Evolutionary conservation across 495 filamentous ascomycete species (phyloP).

Genomic region (Penicillium ucsense): DNA sequence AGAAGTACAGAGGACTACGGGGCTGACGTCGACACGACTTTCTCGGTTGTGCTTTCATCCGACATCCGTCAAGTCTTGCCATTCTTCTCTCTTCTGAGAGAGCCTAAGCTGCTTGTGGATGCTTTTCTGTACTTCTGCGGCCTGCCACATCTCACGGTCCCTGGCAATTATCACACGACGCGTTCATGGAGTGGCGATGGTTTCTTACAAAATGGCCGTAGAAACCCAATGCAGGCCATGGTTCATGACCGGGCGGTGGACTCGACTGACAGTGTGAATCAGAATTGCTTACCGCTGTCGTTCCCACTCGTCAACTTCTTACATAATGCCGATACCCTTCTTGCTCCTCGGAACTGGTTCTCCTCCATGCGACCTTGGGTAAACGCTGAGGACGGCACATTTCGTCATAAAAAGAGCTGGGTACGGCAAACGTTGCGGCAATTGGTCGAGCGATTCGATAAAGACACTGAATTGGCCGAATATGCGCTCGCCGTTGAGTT

Average conservation of each 20-base stretch:
- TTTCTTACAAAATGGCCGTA: constrained; percentile 37
- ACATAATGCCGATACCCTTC: constrained; percentile 29
- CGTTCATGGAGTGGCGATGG: constrained; percentile 32
- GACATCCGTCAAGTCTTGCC: constrained; percentile 60
- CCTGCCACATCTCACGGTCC: constrained; percentile 41
- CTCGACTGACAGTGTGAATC: constrained; percentile 1
- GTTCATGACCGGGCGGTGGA: constrained; percentile 21
- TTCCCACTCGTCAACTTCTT: constrained; percentile 27
- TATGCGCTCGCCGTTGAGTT: constrained; percentile 65
- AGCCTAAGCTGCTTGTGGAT: constrained; percentile 43
- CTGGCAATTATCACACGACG: constrained; percentile 12
- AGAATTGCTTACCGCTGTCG: constrained; percentile 6
- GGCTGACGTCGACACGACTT: constrained; percentile 59
- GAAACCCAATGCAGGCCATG: constrained; percentile 14
- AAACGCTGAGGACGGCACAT: constrained; percentile 7
- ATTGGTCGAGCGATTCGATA: constrained; percentile 33
- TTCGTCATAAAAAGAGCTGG: constrained; percentile 34
- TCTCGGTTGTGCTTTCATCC: constrained; percentile 63
- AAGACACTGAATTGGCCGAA: constrained; percentile 50
- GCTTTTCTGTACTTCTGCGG: constrained; percentile 61
- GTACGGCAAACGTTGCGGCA: constrained; percentile 43
- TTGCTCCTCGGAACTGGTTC: constrained; percentile 33
- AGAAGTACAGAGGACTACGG: constrained; percentile 54
- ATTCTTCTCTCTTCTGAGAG: constrained; percentile 32
- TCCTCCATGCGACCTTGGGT: constrained; percentile 28